Conservation (phyloP, 2,329 filamentous ascomycete genomes). For the Talaromyces piceae region DNA sequence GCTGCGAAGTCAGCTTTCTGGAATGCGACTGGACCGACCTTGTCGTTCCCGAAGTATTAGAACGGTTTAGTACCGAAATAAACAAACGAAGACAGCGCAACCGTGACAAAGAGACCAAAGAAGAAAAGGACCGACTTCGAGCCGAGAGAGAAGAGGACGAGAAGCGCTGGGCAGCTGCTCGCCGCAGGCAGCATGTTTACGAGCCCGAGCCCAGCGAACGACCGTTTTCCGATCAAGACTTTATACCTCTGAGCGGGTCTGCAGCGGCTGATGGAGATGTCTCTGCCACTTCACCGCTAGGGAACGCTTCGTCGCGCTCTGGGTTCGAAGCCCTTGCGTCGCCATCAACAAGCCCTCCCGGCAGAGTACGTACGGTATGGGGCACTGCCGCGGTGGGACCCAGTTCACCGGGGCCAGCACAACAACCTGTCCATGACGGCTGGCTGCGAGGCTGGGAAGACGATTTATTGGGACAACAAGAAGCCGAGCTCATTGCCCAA, state of each 20-base stretch:
- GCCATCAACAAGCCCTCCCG: conserved; percentile 70
- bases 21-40: conserved; percentile 96
- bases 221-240: conserved; percentile 54
- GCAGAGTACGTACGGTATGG: conserved; percentile 73
- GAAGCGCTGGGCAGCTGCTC: conserved; percentile 58
- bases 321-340: conserved; percentile 55
- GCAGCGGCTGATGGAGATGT: conserved; percentile 22
- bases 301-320: conserved; percentile 21
- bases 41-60: conserved; percentile 66
- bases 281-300: conserved; percentile 37
- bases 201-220: conserved; percentile 31
- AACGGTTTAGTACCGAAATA: conserved; percentile 67
- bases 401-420: conserved; percentile 44
- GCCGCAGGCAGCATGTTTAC: conserved; percentile 52
- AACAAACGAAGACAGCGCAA: conserved; percentile 69
- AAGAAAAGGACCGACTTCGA: conserved; percentile 76
- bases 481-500: conserved; percentile 43
- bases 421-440: conserved; percentile 57
- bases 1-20: conserved; percentile 84
- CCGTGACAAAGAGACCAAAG: conserved; percentile 72
- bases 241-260: conserved; percentile 51
- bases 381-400: conserved; percentile 66
- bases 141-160: conserved; percentile 74
- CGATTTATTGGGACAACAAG: conserved; percentile 59
- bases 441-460: conserved; percentile 83